Base-by-base conservation (phyloP, 1,284 basidiomycete genomes). In the Fereydounia khargensis region DNA sequence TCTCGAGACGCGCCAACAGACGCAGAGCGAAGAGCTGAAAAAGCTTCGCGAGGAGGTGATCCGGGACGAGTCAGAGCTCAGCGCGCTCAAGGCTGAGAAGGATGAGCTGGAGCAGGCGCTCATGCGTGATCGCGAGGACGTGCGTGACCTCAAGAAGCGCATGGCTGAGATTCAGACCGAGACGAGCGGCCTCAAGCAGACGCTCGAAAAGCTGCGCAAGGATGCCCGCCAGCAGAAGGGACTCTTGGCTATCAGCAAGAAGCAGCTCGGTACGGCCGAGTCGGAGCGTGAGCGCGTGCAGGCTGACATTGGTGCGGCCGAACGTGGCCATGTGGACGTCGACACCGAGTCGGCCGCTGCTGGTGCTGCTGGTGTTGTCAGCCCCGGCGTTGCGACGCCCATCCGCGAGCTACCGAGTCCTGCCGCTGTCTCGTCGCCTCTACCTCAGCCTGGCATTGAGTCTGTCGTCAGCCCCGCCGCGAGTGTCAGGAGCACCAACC, bases 201-300 rank as follows among this genome's bases (percentile, higher is more conserved):
- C 88, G 58, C 79, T 91, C 32, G 95, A 97, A 76, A 92, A 89
- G 79, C 77, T 85, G 36, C 91, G 86, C 79, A 96, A 91, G 78
- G 91, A 97, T 39, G 89, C 88, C 0, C 86, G 95, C 73, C 90
- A 95, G 75, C 91, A 97, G 78, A 95, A 91, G 77, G 95, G 94
- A 11, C 80, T 95, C 47, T 81, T 92, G 13, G 91, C 91, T 3
- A 95, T 98, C 73, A 87, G 89, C 8, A 87, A 87, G 80, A 98
- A 98, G 78, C 95, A 98, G 78, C 80, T 98, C 18, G 83, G 82
- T 13, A 85, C 87, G 0, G 87, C 89, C 39, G 92, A 97, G 77
- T 79, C 81, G 0, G 87, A 91, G 61, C 84, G 83, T 43, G 83
- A 82, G 11, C 86, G 84, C 68, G 80, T 81, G 2, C 83, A 86